Percentiles rank a stretch among this genome's conserved stretches.
phyloP scores from a whole-genome alignment of 106 monocot genomes.

The Alisma plantagoaquatica region DNA sequence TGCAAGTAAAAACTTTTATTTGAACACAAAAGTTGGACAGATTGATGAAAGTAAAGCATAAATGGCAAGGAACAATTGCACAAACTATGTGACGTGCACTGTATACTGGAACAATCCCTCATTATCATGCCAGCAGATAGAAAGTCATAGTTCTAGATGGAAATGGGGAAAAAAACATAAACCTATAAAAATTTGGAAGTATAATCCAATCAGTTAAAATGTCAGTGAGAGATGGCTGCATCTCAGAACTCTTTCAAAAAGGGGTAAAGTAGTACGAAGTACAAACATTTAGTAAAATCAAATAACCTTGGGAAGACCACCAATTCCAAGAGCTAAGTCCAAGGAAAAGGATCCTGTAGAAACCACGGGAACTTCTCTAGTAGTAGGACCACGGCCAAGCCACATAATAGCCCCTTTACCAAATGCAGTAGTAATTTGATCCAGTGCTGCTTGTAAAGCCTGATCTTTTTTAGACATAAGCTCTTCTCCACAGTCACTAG shows the following conservation, averaged over 20 bases:
- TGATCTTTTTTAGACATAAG: slow-evolving; percentile 70
- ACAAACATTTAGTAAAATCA: too few relatives aligned
- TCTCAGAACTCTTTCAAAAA: background rate
- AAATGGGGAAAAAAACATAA: background rate
- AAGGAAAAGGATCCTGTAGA: slow-evolving; percentile 88
- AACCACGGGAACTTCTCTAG: slow-evolving; percentile 81
- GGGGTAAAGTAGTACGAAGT: too few relatives aligned
- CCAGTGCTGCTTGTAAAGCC: slow-evolving; percentile 81
- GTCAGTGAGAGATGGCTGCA: background rate
- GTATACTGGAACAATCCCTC: too few relatives aligned
- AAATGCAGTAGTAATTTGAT: slow-evolving; percentile 84
- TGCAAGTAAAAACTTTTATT: too few relatives aligned
- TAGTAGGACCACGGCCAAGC: slow-evolving; percentile 70
- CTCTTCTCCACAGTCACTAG: slow-evolving; percentile 69
- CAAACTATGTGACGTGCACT: too few relatives aligned
- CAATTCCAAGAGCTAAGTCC: slow-evolving; percentile 86
- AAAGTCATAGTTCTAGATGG: too few relatives aligned
- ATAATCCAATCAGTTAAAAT: background rate
- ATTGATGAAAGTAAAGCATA: too few relatives aligned
- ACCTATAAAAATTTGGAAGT: background rate
- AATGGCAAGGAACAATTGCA: too few relatives aligned
- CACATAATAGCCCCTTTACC: slow-evolving; percentile 99
- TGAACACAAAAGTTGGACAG: too few relatives aligned
- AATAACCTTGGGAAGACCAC: slow-evolving; percentile 98
- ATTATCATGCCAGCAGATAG: too few relatives aligned